phyloP scores from a whole-genome alignment of 208 protist species.

The Leishmania mexicana region DNA sequence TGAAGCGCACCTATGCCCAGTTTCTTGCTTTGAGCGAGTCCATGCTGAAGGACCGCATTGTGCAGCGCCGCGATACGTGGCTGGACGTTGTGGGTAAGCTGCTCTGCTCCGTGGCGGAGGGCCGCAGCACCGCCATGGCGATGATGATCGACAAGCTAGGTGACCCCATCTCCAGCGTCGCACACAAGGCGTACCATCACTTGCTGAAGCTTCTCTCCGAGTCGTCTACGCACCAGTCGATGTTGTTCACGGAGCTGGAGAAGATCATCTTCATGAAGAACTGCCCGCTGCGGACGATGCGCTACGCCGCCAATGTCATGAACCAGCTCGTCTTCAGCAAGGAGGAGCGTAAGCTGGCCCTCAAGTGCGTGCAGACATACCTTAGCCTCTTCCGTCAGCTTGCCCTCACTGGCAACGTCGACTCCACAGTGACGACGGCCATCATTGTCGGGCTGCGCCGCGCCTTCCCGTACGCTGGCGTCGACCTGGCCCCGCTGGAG shows the following conservation, averaged over 20 bases:
- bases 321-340: conserved; percentile 94
- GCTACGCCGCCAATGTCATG: conserved; percentile 90
- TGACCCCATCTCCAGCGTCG: conserved; percentile 69
- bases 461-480: conserved; percentile 91
- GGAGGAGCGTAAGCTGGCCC: conserved; percentile 87
- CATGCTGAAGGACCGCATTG: conserved; percentile 89
- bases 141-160: conserved; percentile 93
- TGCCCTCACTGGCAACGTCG: conserved; percentile 56
- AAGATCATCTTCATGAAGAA: conserved; percentile 92
- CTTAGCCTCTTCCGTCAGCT: conserved; percentile 88
- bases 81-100: conserved; percentile 88
- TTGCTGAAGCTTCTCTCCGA: conserved; percentile 81
- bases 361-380: conserved; percentile 90
- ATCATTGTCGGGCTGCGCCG: conserved; percentile 90
- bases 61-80: conserved; percentile 87
- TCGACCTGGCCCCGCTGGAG: conserved; percentile 77
- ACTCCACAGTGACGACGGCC: conserved; percentile 89
- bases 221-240: conserved; percentile 84
- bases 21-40: conserved; percentile 86
- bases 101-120: conserved; percentile 82
- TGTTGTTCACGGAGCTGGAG: conserved; percentile 90
- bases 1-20: conserved; percentile 91
- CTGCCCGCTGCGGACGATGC: conserved; percentile 87
- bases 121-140: conserved; percentile 76
- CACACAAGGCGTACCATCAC: conserved; percentile 90